Evolutionary conservation across 345 rosid genomes (phyloP).

Genomic region (Anacardium occidentale): DNA sequence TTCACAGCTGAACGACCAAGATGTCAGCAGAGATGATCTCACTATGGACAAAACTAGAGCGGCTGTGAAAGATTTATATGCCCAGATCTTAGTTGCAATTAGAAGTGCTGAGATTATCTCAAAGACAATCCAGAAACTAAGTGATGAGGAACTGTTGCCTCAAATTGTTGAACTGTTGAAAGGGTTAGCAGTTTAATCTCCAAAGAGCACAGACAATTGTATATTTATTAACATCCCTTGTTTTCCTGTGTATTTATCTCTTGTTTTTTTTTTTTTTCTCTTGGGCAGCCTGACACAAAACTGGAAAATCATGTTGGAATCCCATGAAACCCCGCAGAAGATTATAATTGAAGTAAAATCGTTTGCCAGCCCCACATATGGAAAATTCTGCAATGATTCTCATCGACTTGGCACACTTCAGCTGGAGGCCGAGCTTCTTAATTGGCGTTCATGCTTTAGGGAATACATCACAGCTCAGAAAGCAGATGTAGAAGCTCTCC

Average conservation of each 20-base stretch:
- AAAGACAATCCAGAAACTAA: slow-evolving; percentile 54
- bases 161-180: slow-evolving; percentile 62
- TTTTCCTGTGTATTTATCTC: slow-evolving; percentile 18
- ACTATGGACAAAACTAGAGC: slow-evolving; percentile 56
- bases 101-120: slow-evolving; percentile 69
- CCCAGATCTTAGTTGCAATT: slow-evolving; percentile 66
- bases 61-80: slow-evolving; percentile 59
- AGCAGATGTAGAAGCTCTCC: slow-evolving; percentile 54
- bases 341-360: slow-evolving; percentile 57
- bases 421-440: slow-evolving; percentile 69
- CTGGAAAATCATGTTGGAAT: slow-evolving; percentile 68
- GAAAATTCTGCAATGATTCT: slow-evolving; percentile 61
- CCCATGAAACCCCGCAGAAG: slow-evolving; percentile 70
- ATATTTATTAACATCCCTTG: neutral
- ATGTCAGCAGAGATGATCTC: slow-evolving; percentile 47
- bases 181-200: slow-evolving; percentile 47
- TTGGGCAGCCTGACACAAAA: slow-evolving; percentile 47
- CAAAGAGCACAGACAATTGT: neutral
- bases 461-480: slow-evolving; percentile 55
- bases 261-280: too few species aligned
- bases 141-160: slow-evolving; percentile 71
- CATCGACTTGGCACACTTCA: slow-evolving; percentile 71
- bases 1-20: slow-evolving; percentile 45
- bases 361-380: slow-evolving; percentile 48
- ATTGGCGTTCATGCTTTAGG: slow-evolving; percentile 55